These are phyloP conservation scores for Hippophae tibetana DNA, from an alignment of 306 rosid genomes.

Conservation along the genomic window DNA sequence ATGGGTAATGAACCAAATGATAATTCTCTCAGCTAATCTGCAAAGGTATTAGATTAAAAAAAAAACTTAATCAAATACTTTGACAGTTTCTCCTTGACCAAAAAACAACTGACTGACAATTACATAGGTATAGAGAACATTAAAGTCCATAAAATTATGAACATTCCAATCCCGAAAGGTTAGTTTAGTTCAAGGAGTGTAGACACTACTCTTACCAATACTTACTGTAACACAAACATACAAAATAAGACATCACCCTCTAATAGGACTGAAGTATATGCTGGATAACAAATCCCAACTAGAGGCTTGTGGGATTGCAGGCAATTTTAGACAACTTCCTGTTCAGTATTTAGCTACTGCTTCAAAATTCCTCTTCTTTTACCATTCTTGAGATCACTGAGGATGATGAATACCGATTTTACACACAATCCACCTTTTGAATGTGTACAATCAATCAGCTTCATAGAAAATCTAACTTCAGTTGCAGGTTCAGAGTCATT, in stretches of 20 bases:
- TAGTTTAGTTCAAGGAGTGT: no score
- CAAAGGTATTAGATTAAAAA: conserved; percentile 15
- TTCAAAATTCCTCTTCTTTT: conserved; percentile 40
- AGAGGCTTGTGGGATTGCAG: conserved; percentile 3
- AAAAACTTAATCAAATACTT: conserved; percentile 23
- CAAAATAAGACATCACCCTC: conserved; percentile 23
- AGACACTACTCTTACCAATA: no score
- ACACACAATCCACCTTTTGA: conserved; percentile 93
- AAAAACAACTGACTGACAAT: no score
- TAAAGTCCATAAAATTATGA: no score
- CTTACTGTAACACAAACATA: no score
- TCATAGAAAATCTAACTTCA: conserved; percentile 83
- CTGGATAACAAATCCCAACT: conserved; percentile 31
- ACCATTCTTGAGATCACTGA: conserved; percentile 49
- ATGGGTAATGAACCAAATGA: conserved; percentile 10
- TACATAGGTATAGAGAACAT: no score
- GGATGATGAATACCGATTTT: conserved; percentile 78
- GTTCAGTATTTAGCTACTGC: conserved; percentile 18
- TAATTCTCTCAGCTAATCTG: conserved; percentile 17
- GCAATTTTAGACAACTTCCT: conserved; percentile 14
- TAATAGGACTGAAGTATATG: conserved; percentile 16
- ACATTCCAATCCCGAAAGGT: no score
- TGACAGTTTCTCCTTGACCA: no score
- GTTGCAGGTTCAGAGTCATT: conserved; percentile 44
- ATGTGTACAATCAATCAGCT: conserved; percentile 93